Evolutionary conservation across 495 filamentous ascomycete species (phyloP).

Genomic region (Podospora didyma): DNA sequence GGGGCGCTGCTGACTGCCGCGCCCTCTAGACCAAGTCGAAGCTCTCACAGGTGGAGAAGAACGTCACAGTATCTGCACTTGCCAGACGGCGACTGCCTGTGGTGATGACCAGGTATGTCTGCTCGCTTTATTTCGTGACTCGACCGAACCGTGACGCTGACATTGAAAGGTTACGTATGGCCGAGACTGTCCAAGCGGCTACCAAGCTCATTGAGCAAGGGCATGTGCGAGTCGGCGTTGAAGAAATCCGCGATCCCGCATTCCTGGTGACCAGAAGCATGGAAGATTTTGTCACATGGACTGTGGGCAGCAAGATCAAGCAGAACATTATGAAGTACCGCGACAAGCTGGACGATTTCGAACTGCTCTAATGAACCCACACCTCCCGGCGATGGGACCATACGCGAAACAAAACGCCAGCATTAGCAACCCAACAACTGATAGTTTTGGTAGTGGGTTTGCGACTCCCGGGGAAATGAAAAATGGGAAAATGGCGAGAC

Average conservation of each 20-base stretch:
- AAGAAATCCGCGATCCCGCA: constrained; percentile 83
- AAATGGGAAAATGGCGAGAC: too few relatives aligned
- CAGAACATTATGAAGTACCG: constrained; percentile 87
- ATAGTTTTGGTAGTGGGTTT: background rate
- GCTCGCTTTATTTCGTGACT: constrained; percentile 9
- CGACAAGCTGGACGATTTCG: constrained; percentile 94
- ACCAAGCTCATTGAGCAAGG: constrained; percentile 90
- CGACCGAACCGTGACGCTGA: background rate
- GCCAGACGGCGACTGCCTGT: constrained; percentile 76
- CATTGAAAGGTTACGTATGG: constrained; percentile 65
- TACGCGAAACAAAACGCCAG: too few relatives aligned
- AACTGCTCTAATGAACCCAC: constrained; percentile 60
- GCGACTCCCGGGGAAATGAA: too few relatives aligned
- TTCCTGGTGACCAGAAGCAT: constrained; percentile 74
- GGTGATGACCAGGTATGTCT: constrained; percentile 53
- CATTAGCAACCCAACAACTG: background rate
- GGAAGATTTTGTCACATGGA: constrained; percentile 98
- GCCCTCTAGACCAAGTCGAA: constrained; percentile 55
- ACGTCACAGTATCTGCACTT: constrained; percentile 81
- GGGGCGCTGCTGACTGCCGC: background rate
- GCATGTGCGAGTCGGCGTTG: constrained; percentile 88
- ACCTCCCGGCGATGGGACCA: background rate
- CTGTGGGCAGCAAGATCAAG: constrained; percentile 95
- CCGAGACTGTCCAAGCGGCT: constrained; percentile 77
- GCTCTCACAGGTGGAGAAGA: constrained; percentile 78